Evolutionary conservation across 2,329 filamentous ascomycete species (phyloP), one percentile per base, ranked within the genome.

Genomic region (Pseudodiploospora longispora): DNA sequence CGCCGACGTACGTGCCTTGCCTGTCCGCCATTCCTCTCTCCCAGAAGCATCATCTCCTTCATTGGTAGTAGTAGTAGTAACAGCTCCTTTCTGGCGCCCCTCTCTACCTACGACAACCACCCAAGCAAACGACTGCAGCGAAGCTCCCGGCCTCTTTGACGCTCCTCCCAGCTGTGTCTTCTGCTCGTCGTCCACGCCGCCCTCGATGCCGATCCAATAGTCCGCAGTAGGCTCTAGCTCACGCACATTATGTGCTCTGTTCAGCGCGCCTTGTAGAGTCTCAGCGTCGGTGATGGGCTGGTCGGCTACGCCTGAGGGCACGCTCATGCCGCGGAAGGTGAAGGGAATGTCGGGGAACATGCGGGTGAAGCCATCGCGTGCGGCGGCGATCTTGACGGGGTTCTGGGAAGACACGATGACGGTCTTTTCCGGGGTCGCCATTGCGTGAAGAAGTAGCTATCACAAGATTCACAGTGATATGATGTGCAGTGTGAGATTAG

Each of bases 151-250:
- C 19, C 19, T 19, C 19, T 19, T 6, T 47, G 46, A 7, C 48
- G 47, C 7, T 50, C 47, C 27, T 65, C 59, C 4, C 40, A 4
- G 19, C 19, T 19, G 19, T 3, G 19, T 19, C 19, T 19, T 19
- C 6, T 32, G 36, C n/a, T 50, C 48, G 7, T 52, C 50, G 32
- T 66, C 62, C 4, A 69, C 57, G 3, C 67, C 67, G 19, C 67
- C 67, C 49, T 70, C 67, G 12, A 69, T 58, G 5, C 67, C 67
- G 31, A 69, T 52, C 61, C 64, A 69, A 49, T 57, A 69, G 37
- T 67, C 59, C 1, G 62, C 66, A 27, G 59, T 49, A 2, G 61
- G 59, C 19, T 55, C 50, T 35, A 47, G 42, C 6, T 47, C 41
- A n/a, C 52, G 57, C 5, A 64, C 64, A 42, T 61, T 61, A 7